These are phyloP conservation scores for Phytophthora sp. DNA, from an alignment of 352 stramenopile genomes.

Conservation along the genomic window DNA sequence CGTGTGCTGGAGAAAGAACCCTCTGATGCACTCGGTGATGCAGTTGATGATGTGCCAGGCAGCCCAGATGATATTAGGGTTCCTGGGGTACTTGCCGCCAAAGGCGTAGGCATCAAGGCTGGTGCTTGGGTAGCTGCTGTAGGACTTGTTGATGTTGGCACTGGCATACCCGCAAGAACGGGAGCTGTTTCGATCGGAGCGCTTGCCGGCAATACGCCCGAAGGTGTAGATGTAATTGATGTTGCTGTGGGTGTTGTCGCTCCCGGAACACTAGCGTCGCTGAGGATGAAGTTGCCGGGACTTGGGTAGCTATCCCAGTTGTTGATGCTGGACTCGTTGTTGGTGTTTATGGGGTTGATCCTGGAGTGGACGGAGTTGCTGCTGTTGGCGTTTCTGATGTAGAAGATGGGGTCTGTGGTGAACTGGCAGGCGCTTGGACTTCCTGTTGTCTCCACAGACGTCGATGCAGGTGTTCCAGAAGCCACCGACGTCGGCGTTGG, in stretches of 20 bases:
- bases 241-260: not conserved
- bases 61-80: too few species aligned
- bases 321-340: not conserved
- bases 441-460: not conserved
- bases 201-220: slow-evolving; percentile 3
- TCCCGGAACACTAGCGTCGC: too few species aligned
- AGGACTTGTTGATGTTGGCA: not conserved
- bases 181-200: not conserved
- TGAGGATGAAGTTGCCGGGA: too few species aligned
- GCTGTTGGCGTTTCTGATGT: not conserved
- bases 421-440: slow-evolving; percentile 2
- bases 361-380: not conserved
- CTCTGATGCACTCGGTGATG: too few species aligned
- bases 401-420: not conserved
- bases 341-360: slow-evolving; percentile 1
- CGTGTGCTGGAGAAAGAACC: too few species aligned
- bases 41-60: too few species aligned
- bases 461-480: not conserved
- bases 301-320: too few species aligned
- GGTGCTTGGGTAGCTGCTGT: not conserved
- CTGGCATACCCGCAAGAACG: not conserved
- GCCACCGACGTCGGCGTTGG: not conserved
- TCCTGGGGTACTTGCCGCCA: not conserved
- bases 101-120: not conserved
- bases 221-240: slow-evolving; percentile 1